Evolutionary conservation across 2,329 filamentous ascomycete genomes (phyloP), one percentile per base, ranked within the genome.

Genomic region (Colletotrichum abscissum): DNA sequence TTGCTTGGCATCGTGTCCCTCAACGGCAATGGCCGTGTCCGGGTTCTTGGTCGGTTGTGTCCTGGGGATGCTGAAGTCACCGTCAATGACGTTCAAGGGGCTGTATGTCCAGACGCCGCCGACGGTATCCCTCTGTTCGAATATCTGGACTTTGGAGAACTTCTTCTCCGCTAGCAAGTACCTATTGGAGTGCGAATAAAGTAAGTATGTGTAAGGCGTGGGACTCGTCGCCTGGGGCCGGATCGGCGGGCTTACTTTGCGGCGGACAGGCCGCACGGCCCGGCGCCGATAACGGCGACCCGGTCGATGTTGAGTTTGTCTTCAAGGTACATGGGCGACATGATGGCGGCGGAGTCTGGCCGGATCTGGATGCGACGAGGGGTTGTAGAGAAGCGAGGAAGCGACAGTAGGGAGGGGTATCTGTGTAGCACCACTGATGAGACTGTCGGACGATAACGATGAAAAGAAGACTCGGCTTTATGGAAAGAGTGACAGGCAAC

Each of bases 61-160:
- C 52, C 82, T 64, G 8, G 76, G 77, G 4, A 78, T 72, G 12
- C 66, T 72, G 63, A 77, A 78, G 55, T 75, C 76, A 24, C 69
- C 58, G 62, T 77, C 75, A 28, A 70, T 42, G 46, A 73, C 67
- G 35, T 69, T 76, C 5, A 77, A 59, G 1, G 78, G 67, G 42
- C 87, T 89, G 77, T 94, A 92, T 75, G 93, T 93, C 94, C 94
- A 95, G 5, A 93, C 87, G 0, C 94, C 94, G 19, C 93, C 93
- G 2, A 89, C 85, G 8, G 84, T 85, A 52, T 85, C 83, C 60
- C 92, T 88, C 80, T 95, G 93, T 79, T 95, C 94, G 76, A 92
- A 94, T 12, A 95, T 80, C 24, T 89, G 87, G 52, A 95, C 90
- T 22, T 86, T 87, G 11, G 89, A 84, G 77, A 94, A 95, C 80